Evolutionary conservation across 2,329 filamentous ascomycete genomes (phyloP), one percentile per base, ranked within the genome.

Genomic region (Blastomyces parvus): DNA sequence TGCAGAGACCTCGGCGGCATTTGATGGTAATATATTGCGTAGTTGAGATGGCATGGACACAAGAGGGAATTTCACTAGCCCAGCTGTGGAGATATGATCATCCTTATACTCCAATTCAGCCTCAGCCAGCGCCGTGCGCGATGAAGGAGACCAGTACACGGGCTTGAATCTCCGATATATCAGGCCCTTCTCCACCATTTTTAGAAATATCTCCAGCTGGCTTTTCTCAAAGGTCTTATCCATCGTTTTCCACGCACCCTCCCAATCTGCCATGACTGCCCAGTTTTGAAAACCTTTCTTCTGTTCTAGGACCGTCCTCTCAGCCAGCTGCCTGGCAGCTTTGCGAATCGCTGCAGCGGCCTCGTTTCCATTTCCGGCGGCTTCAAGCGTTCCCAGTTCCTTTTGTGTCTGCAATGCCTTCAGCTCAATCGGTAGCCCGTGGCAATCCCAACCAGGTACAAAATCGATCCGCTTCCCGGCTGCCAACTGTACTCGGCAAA

Each of bases 401-500:
- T 73, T 80, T 71, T 77, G 71, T n/a, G 76, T 72, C 69, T 89
- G 88, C 19, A 99, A 82, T 30, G 92, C 94, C 77, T 97, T 99
- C 70, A 97, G 83, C 81, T 99, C 94, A 72, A 99, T 99, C 0
- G 94, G 94, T 59, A 99, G 82, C 0, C 94, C 94, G 79, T 99
- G 94, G 68, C 94, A 99, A 74, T 99, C 95, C 94, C 94, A 99
- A 56, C 94, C 93, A 1, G 94, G 94, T 19, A 91, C 82, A 72
- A 95, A 99, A 48, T 86, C 82, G 42, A 97, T 87, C 66, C 85
- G 82, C 68, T 84, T 87, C 22, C 90, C 94, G 71, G 88, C 83
- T 65, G 89, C 86, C 65, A 97, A 79, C 77, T 96, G 86, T 65
- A 88, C 86, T 50, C 94, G 85, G 69, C 91, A 82, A 66, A 96